Base-by-base conservation (phyloP, 371 early-diverging fungal genomes). In the Chytridium lagenaria region DNA sequence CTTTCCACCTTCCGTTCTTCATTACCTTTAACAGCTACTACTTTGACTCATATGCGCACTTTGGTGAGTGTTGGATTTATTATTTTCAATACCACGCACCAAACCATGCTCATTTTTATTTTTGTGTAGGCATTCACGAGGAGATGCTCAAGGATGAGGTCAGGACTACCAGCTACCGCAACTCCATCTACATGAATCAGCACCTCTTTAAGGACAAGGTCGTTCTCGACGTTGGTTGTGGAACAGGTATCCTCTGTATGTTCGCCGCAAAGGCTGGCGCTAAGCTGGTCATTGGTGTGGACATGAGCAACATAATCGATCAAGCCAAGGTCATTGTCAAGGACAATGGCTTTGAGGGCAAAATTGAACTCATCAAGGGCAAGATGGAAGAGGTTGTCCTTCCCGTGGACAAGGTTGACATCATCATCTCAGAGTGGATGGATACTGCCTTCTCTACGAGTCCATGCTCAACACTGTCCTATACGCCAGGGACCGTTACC, bases 341-440 rank as follows among this genome's bases (percentile, higher is more conserved):
- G 67, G 93, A 91, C 78, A 95, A 95, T 71, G 88, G 86, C 5
- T 79, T 95, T 44, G 90, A 91, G 69, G 81, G 87, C 66, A 86
- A 90, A 59, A 92, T 95, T 64, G 84, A 87, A 37, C 88, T 94
- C 30, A 70, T 93, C 31, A 86, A 91, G 73, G 94, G 95, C 38
- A 91, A 91, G 74, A 91, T 95, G 59, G 95, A 95, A 77, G 94
- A 95, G 72, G 91, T 95, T 66, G 78, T 80, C 34, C 78, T 95
- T 65, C 95, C 95, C 37, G 92, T 88, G n/a, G 81, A 85, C 50
- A 87, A 92, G 74, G 93, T 93, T 33, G 95, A 95, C 78, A 93
- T 95, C 61, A 94, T 95, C 69, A 88, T 95, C 49, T 92, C 92
- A 0, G 95, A 95, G 77, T 95, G 95, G 95, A 95, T 95, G 95